A percentile compares a stretch with the other conserved stretches of the same genome.
phyloP scores from a whole-genome alignment of 345 rosid species.

The Triadica sebifera region DNA sequence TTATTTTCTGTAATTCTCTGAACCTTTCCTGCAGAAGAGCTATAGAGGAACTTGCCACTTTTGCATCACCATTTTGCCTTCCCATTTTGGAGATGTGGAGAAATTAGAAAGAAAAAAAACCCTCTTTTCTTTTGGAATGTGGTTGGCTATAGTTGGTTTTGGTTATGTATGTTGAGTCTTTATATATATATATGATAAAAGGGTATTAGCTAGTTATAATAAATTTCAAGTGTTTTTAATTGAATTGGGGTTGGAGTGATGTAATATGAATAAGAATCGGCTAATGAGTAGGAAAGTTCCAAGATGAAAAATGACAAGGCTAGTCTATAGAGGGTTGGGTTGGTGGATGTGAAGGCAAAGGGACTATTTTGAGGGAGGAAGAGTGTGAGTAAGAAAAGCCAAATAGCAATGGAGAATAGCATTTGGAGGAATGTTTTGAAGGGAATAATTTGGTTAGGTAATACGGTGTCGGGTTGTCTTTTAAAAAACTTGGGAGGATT shows the following conservation, averaged over 20 bases:
- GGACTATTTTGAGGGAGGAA: constrained; percentile 33
- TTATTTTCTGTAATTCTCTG: constrained; percentile 52
- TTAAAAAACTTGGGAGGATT: constrained; percentile 28
- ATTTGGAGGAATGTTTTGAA: constrained; percentile 41
- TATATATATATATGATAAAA: constrained; percentile 29
- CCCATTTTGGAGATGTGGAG: constrained; percentile 34
- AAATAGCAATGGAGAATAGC: constrained; percentile 42
- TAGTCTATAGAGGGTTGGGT: constrained; percentile 33
- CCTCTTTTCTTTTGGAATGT: background rate
- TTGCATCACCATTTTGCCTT: constrained; percentile 43
- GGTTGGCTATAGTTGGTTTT: constrained; percentile 12
- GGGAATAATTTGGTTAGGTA: constrained; percentile 50
- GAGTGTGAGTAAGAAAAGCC: constrained; percentile 29
- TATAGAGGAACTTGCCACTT: constrained; percentile 51
- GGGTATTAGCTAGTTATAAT: background rate
- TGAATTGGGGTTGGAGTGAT: constrained; percentile 23
- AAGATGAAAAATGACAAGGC: constrained; percentile 38
- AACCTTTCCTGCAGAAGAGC: constrained; percentile 72
- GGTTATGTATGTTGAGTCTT: background rate
- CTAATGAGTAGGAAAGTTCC: constrained; percentile 31
- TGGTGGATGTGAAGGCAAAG: constrained; percentile 42
- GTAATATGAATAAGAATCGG: constrained; percentile 40
- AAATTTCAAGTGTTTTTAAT: background rate
- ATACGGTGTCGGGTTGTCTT: constrained; percentile 27
- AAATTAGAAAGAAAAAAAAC: too few relatives aligned